Conservation (phyloP, 2,329 filamentous ascomycete species). For the Talaromyces sp. region DNA sequence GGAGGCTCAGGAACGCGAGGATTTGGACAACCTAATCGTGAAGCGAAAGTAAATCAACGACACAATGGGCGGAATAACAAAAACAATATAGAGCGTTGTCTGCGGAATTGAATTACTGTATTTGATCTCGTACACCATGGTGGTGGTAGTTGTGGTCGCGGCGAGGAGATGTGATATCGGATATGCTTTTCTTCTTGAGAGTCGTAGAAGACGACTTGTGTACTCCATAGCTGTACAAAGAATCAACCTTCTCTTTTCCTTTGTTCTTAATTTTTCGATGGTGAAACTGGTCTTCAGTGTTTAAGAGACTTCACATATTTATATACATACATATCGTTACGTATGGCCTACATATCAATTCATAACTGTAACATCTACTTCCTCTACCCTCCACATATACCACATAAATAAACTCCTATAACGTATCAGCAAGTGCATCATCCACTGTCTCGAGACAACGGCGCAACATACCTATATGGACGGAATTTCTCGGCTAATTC, state of each 20-base stretch:
- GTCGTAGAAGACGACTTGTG: constrained; percentile 22
- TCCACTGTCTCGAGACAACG: neutral
- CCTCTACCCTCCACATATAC: constrained; percentile 91
- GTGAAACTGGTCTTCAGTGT: neutral
- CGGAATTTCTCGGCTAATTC: constrained; percentile 74
- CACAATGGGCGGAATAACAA: neutral
- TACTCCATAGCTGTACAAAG: constrained; percentile 43
- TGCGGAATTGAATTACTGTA: constrained; percentile 9
- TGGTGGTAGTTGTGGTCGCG: constrained; percentile 20
- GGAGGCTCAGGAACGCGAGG: constrained; percentile 63
- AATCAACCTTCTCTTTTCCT: constrained; percentile 27
- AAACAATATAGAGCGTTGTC: neutral
- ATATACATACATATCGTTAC: neutral
- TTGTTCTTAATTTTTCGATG: constrained; percentile 17
- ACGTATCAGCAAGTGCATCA: constrained; percentile 20
- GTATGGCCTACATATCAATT: constrained; percentile 8
- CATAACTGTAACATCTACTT: constrained; percentile 65
- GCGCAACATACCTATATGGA: constrained; percentile 64
- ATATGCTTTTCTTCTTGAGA: neutral
- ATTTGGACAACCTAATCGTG: constrained; percentile 65
- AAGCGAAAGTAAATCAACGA: constrained; percentile 38
- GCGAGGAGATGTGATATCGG: constrained; percentile 1
- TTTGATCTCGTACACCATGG: neutral
- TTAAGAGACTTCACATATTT: neutral
- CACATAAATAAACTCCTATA: constrained; percentile 86